Conservation (phyloP, 345 rosid genomes). For the Hibiscus syriacus region DNA sequence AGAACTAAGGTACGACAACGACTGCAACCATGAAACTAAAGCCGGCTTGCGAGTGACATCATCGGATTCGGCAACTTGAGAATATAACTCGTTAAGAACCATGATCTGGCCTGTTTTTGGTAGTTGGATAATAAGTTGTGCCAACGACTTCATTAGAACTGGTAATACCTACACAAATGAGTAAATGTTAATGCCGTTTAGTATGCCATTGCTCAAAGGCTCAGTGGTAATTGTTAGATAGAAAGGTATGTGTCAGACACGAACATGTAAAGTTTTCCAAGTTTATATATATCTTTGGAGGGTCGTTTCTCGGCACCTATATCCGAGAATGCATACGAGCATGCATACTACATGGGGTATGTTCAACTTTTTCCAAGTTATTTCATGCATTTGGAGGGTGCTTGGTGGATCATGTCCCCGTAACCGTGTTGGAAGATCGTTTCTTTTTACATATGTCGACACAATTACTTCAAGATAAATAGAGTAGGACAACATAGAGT, state of each 20-base stretch:
- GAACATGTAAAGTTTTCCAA: not conserved
- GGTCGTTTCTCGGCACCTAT: not conserved
- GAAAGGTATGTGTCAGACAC: not conserved
- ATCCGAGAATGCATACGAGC: not conserved
- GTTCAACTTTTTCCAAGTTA: no score
- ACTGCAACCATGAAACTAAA: slow-evolving; percentile 89
- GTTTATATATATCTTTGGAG: not conserved
- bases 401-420: no score
- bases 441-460: no score
- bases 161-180: slow-evolving; percentile 53
- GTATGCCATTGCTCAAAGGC: not conserved
- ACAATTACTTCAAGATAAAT: no score
- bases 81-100: slow-evolving; percentile 70
- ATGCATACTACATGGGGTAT: no score
- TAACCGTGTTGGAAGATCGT: no score
- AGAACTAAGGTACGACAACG: slow-evolving; percentile 61
- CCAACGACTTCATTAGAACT: slow-evolving; percentile 67
- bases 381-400: no score
- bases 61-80: slow-evolving; percentile 82
- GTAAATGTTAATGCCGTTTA: not conserved
- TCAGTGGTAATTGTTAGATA: not conserved
- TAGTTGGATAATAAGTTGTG: slow-evolving; percentile 50
- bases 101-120: slow-evolving; percentile 72
- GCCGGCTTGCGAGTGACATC: slow-evolving; percentile 85
- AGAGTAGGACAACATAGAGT: not conserved